Evolutionary conservation across 202 grass and related monocot genomes (phyloP), one percentile per base, ranked within the genome.

Genomic region (Alloteropsis angusta): DNA sequence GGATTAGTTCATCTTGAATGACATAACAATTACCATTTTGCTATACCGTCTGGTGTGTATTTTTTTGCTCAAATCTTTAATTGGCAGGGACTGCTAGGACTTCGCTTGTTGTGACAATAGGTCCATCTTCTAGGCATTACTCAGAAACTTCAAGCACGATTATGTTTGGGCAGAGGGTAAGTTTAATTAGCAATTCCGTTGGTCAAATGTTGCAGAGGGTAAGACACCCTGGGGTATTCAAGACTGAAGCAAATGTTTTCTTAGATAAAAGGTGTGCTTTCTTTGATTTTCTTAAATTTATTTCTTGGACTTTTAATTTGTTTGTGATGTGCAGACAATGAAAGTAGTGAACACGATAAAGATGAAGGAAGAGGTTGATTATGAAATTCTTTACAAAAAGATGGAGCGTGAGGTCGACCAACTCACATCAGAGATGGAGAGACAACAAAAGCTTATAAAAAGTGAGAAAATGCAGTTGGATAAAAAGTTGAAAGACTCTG

Each of bases 91-190:
- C 95, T 83, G 89, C 95, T 71, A 87, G 92, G 81, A 98, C 95
- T 68, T 98, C 95, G 46, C 91, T 98, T 86, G 82, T 98, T 82
- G 83, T 94, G 74, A 98, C 91, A 63, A 83, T 98, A 85, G 95
- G 95, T 76, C 95, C 95, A 84, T 98, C 95, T 44, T 58, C 76
- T 80, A 70, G 74, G 18, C 88, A 98, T 79, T 94, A 94, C 83
- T 94, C 95, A 72, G 95, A 98, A 98, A 98, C 92, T 67, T 90
- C 95, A 63, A 94, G 95, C 56, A 98, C 95, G 30, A 80, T 98
- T 63, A 79, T 94, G 95, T 98, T 98, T 32, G 92, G 95, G 30
- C 92, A 98, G 78, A 88, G 95, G 78, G 95, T 98, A 86, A 89
- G 91, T 88, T 77, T 18, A 71, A 16, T 70, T 80, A 25, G 16